A percentile compares a stretch with the other conserved stretches of the same genome.
Conservation (phyloP, 2,329 filamentous ascomycete genomes). For the Pseudogymnoascus sp. region DNA sequence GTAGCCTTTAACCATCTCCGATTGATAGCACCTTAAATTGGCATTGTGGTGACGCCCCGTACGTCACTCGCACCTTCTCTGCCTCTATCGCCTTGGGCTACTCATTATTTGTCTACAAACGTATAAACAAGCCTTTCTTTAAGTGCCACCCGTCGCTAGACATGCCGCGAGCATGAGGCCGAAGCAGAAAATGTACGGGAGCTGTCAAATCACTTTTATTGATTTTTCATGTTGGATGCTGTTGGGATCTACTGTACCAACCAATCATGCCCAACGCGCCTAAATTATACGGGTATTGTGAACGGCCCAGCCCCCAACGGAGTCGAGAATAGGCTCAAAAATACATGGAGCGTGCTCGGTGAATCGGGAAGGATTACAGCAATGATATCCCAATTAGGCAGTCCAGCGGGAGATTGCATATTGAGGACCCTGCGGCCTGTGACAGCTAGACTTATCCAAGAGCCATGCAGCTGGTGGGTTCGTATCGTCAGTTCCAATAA, state of each 20-base stretch:
- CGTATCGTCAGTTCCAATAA: not conserved
- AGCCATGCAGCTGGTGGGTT: not conserved
- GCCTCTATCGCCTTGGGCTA: no score
- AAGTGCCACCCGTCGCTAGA: not conserved
- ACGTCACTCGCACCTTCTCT: not conserved
- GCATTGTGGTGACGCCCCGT: not conserved
- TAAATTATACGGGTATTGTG: not conserved
- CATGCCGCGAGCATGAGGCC: not conserved
- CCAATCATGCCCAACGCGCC: not conserved
- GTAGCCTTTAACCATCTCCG: not conserved
- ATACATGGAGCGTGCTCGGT: not conserved
- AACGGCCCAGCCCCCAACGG: not conserved
- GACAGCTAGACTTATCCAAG: not conserved
- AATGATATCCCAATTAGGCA: not conserved
- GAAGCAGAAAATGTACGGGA: not conserved
- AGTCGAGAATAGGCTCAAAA: not conserved
- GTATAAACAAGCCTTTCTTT: slow-evolving; percentile 1
- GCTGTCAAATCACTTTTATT: not conserved
- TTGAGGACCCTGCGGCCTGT: not conserved
- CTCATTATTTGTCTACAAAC: not conserved
- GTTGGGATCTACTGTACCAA: not conserved
- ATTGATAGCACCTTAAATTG: not conserved
- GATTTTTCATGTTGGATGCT: not conserved
- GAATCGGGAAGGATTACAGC: not conserved
- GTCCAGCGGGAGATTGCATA: not conserved